phyloP scores from a whole-genome alignment of 177 flowering plant species.

The Vitis hybrid region DNA sequence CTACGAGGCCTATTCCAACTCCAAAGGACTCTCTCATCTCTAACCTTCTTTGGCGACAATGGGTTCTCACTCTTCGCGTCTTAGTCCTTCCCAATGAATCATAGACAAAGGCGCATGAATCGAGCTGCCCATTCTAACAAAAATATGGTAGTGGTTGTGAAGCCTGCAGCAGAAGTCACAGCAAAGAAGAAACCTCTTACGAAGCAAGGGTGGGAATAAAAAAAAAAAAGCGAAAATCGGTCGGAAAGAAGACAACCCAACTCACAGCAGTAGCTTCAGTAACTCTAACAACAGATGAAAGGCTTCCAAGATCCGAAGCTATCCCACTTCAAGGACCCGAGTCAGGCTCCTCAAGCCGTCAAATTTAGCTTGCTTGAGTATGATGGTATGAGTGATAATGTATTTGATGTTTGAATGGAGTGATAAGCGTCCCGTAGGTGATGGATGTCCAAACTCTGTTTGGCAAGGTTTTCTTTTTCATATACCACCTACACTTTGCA shows the following conservation, averaged over 20 bases:
- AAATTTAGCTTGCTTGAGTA: slow-evolving; percentile 61
- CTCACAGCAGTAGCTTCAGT: slow-evolving; percentile 21
- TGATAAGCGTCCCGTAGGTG: slow-evolving; percentile 16
- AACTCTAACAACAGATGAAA: slow-evolving; percentile 49
- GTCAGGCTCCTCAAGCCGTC: slow-evolving; percentile 37
- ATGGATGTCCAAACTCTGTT: slow-evolving; percentile 1
- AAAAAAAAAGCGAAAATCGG: slow-evolving; percentile 13
- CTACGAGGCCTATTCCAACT: too few species aligned
- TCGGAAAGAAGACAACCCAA: slow-evolving; percentile 13
- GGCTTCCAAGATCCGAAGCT: slow-evolving; percentile 62
- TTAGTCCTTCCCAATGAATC: too few species aligned
- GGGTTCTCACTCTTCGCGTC: too few species aligned
- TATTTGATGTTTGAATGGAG: slow-evolving; percentile 31
- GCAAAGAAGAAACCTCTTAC: too few species aligned
- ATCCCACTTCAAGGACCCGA: slow-evolving; percentile 34
- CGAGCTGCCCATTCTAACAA: too few species aligned
- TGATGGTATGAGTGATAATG: slow-evolving; percentile 47
- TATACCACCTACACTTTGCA: too few species aligned
- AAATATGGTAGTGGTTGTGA: too few species aligned
- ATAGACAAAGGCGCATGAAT: too few species aligned
- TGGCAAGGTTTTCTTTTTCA: too few species aligned
- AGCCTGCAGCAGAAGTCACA: too few species aligned
- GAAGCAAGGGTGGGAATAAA: slow-evolving; percentile 32
- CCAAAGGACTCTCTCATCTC: too few species aligned
- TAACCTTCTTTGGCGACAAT: too few species aligned